Percentiles rank a stretch among this genome's conserved stretches.
Evolutionary conservation across 352 stramenopile species (phyloP).

Genomic region (Globisporangium parvum): DNA sequence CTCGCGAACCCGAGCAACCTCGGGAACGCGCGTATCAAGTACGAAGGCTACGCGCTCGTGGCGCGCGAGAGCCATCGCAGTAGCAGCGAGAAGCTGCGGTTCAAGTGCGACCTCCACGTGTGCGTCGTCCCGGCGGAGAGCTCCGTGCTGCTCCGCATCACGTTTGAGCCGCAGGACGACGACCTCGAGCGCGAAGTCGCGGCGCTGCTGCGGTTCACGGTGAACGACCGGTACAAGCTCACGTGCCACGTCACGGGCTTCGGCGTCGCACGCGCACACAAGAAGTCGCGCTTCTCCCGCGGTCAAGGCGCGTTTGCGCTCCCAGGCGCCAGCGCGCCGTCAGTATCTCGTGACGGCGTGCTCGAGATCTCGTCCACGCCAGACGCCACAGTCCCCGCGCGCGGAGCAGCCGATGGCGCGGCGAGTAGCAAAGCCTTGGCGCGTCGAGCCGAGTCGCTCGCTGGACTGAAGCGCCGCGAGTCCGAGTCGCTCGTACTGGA

Average conservation of each 20-base stretch:
- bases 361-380: slow-evolving; percentile 6
- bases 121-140: slow-evolving; percentile 59
- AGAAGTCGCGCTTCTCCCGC: slow-evolving; percentile 18
- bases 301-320: slow-evolving; percentile 11
- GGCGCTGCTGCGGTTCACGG: slow-evolving; percentile 47
- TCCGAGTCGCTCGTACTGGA: slow-evolving; percentile 25
- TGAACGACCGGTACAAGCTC: slow-evolving; percentile 56
- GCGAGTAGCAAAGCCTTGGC: slow-evolving; percentile 7
- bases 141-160: slow-evolving; percentile 49
- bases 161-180: slow-evolving; percentile 39
- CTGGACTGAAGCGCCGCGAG: slow-evolving; percentile 25
- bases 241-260: slow-evolving; percentile 38
- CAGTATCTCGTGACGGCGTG: background rate
- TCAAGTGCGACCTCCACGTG: slow-evolving; percentile 69
- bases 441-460: background rate
- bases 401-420: background rate
- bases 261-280: slow-evolving; percentile 18
- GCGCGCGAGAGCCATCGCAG: slow-evolving; percentile 6
- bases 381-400: background rate
- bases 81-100: slow-evolving; percentile 24
- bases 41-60: slow-evolving; percentile 53
- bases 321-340: too few relatives aligned
- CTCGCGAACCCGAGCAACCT: slow-evolving; percentile 55
- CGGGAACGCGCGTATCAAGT: slow-evolving; percentile 58
- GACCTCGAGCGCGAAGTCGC: slow-evolving; percentile 38